Evolutionary conservation across 805 yeast species (phyloP), one percentile per base, ranked within the genome.

Genomic region (Starmera amethionina): DNA sequence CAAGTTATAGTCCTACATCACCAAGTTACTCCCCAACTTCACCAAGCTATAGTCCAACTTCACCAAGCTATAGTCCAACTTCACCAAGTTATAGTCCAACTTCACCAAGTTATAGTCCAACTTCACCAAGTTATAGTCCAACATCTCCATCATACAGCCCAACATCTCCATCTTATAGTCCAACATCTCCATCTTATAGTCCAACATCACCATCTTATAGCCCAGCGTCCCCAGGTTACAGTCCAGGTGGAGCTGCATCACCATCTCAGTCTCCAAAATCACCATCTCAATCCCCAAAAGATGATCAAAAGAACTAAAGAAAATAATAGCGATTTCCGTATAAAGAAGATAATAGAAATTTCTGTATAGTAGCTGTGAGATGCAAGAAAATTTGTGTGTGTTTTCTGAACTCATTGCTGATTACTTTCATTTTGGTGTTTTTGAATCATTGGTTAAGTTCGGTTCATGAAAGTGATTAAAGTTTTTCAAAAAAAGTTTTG

Each of bases 51-150:
- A 67, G 77, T 0, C 90, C 93, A 46, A 85, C 95, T 0, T 80
- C 90, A 0, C 87, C 88, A 46, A 45, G 75, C 3, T 82, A 82
- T 55, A 69, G 79, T 6, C 90, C 93, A 43, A 77, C 85, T 0
- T 77, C 86, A 0, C 77, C 85, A 55, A 48, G 65, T 1, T 85
- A 85, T 55, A 71, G 82, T 1, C 94, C 95, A 47, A 85, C 95
- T 0, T 80, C 93, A 0, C 97, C 97, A 47, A 54, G 64, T 8
- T 82, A 81, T 54, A 67, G 76, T 0, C 93, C 93, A 40, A 81
- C 89, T 0, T 77, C 87, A 0, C 93, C 94, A 50, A 53, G 68
- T 13, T 82, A 81, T 60, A 66, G 76, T 0, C 87, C 86, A 38
- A 77, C 84, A 3, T 73, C 81, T 2, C 89, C 76, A 54, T 61